A percentile compares a stretch with the other conserved stretches of the same genome.
phyloP scores from a whole-genome alignment of 768 basidiomycete genomes.

The Lactarius indigo region DNA sequence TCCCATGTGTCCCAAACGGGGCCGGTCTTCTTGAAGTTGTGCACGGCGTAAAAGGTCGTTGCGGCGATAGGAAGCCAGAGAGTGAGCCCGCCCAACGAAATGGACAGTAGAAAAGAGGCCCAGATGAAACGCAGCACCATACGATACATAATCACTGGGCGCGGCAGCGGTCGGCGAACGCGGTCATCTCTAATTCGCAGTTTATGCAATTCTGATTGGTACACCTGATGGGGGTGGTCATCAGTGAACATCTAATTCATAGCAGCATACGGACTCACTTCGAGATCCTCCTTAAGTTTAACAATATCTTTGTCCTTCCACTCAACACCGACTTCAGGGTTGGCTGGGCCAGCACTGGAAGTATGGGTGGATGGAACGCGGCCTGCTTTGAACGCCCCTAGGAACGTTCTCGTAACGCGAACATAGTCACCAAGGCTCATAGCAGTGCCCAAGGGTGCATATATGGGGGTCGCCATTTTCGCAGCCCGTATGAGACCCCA shows the following conservation, averaged over 20 bases:
- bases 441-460: conserved; percentile 81
- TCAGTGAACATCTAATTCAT: neutral
- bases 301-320: conserved; percentile 25
- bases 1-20: conserved; percentile 86
- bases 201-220: conserved; percentile 66
- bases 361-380: conserved; percentile 30
- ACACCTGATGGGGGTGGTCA: conserved; percentile 42
- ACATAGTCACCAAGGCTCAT: conserved; percentile 87
- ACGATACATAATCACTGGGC: conserved; percentile 55
- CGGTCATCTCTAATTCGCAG: conserved; percentile 85
- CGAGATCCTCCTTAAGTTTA: conserved; percentile 47
- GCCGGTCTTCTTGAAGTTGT: conserved; percentile 75
- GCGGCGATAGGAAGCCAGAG: conserved; percentile 80
- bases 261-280: conserved; percentile 39
- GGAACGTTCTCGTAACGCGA: conserved; percentile 67
- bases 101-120: conserved; percentile 54
- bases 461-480: conserved; percentile 75
- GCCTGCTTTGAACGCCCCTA: conserved; percentile 63
- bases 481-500: conserved; percentile 76
- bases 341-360: conserved; percentile 25
- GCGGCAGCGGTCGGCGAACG: conserved; percentile 59
- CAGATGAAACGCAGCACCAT: conserved; percentile 63
- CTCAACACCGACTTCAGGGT: conserved; percentile 26
- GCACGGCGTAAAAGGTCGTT: conserved; percentile 65
- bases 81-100: conserved; percentile 74